Conservation (phyloP, 2,329 filamentous ascomycete genomes). For the Calonectria fujianensis region DNA sequence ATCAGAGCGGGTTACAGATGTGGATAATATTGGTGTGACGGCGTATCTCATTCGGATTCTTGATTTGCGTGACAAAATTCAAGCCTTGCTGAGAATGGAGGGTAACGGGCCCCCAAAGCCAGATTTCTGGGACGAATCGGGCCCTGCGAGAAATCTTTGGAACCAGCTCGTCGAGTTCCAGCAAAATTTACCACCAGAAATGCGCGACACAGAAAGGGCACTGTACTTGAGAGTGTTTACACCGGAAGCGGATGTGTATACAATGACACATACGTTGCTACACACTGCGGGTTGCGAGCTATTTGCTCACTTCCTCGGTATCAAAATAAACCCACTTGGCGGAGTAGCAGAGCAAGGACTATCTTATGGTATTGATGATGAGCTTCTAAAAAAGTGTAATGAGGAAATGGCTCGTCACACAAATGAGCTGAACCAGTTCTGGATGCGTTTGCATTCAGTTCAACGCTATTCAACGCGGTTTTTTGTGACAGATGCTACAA, state of each 20-base stretch:
- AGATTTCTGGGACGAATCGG: background rate
- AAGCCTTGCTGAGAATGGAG: background rate
- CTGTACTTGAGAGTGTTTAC: constrained; percentile 19
- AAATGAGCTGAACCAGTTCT: constrained; percentile 4
- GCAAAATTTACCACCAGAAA: background rate
- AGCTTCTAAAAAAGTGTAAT: background rate
- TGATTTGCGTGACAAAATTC: constrained; percentile 4
- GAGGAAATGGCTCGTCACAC: constrained; percentile 6
- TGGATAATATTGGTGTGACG: constrained; percentile 12
- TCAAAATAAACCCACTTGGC: background rate
- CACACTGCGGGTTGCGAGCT: constrained; percentile 13
- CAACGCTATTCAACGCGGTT: constrained; percentile 7
- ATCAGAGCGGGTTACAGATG: background rate
- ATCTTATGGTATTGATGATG: background rate
- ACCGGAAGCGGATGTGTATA: constrained; percentile 3
- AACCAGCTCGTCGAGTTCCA: background rate
- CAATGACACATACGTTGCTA: constrained; percentile 6
- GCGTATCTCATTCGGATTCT: constrained; percentile 12
- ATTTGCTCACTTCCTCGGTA: background rate
- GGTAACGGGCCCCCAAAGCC: too few species aligned
- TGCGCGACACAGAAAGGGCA: constrained; percentile 12
- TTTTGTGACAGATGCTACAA: background rate
- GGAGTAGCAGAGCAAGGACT: too few species aligned
- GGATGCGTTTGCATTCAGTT: constrained; percentile 9
- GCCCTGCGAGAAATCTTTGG: background rate